Evolutionary conservation across 331 rosid genomes (phyloP).

Genomic region (Stylosanthes scabra): DNA sequence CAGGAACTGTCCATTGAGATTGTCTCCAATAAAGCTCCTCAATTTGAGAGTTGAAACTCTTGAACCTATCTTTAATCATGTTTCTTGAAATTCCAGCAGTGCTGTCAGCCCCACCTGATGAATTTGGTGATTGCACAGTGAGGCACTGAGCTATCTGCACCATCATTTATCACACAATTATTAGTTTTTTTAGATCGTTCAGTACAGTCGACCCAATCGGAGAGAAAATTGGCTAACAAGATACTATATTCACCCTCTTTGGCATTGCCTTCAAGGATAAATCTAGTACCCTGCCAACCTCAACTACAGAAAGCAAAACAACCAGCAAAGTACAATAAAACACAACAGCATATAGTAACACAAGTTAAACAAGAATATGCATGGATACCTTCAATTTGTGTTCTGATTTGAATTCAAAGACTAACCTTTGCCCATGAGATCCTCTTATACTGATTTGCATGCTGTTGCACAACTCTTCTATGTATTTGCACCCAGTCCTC

Average conservation of each 20-base stretch:
- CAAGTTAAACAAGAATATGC: no score
- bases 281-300: no score
- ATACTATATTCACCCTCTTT: no score
- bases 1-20: constrained; percentile 98
- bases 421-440: constrained; percentile 97
- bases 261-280: no score
- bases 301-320: no score
- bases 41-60: constrained; percentile 83
- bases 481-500: constrained; percentile 99
- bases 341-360: no score
- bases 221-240: no score
- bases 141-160: constrained; percentile 93
- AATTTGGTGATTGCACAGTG: constrained; percentile 68
- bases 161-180: not conserved
- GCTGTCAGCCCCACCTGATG: constrained; percentile 63
- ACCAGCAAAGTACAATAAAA: no score
- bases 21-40: constrained; percentile 95
- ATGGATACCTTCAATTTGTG: no score
- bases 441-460: constrained; percentile 93
- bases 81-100: constrained; percentile 76
- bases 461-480: constrained; percentile 94
- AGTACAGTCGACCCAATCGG: no score
- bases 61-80: constrained; percentile 78
- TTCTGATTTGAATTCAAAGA: constrained; percentile 21
- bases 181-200: no score